These are phyloP conservation scores for Paracoccidioides lutzii DNA, from an alignment of 2,329 filamentous ascomycete species.

Conservation along the genomic window DNA sequence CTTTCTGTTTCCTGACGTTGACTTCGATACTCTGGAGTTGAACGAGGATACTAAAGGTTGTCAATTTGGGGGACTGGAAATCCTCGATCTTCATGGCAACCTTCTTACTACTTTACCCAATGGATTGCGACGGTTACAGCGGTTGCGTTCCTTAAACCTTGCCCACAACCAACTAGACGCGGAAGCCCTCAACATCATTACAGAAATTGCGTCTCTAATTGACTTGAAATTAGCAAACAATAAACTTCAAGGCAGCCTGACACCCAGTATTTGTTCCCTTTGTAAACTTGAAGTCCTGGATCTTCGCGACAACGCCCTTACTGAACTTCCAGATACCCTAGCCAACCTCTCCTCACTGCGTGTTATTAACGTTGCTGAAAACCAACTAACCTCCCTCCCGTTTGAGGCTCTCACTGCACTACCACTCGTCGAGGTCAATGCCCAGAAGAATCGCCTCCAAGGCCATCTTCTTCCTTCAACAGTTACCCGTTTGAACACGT, in stretches of 20 bases:
- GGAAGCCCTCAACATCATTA: constrained; percentile 57
- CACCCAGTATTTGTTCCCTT: constrained; percentile 50
- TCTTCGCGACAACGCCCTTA: constrained; percentile 66
- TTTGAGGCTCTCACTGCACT: constrained; percentile 55
- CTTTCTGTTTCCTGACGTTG: constrained; percentile 61
- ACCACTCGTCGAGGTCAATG: constrained; percentile 59
- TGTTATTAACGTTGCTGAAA: constrained; percentile 67
- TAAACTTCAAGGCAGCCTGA: constrained; percentile 54
- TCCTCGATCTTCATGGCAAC: constrained; percentile 79
- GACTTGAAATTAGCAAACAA: constrained; percentile 78
- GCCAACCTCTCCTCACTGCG: constrained; percentile 56
- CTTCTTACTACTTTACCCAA: constrained; percentile 56
- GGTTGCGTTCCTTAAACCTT: constrained; percentile 71
- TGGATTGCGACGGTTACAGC: constrained; percentile 59
- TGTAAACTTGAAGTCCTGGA: constrained; percentile 66
- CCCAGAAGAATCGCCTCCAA: constrained; percentile 64
- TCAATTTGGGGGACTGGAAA: constrained; percentile 71
- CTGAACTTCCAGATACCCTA: constrained; percentile 54
- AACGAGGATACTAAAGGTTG: constrained; percentile 56
- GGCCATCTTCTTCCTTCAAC: constrained; percentile 57
- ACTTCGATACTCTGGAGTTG: constrained; percentile 43
- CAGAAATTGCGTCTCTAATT: constrained; percentile 57
- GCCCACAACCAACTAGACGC: constrained; percentile 71
- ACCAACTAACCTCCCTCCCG: constrained; percentile 58
- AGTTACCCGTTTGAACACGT: constrained; percentile 44